Evolutionary conservation across 345 rosid genomes (phyloP), one percentile per base, ranked within the genome.

Genomic region (Corchorus olitorius): DNA sequence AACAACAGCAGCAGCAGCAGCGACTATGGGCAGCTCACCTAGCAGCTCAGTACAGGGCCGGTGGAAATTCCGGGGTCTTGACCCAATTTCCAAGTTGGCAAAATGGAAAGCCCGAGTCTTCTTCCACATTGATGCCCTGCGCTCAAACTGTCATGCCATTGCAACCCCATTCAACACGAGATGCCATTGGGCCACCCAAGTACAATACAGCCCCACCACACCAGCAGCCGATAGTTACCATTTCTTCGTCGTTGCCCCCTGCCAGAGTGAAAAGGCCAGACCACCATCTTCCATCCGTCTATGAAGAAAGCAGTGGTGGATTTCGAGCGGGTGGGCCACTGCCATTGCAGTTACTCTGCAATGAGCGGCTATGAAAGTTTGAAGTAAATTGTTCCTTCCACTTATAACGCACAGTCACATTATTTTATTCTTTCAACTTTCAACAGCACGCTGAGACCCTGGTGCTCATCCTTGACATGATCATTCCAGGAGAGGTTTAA

Each of bases 261-360:
- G 58, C 84, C 1, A 64, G 80, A 78, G 74, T 76, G 65, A 90
- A 83, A 68, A 89, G 83, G 77, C 89, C 84, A 74, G 97, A 84
- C 68, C 87, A 77, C 66, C 86, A 76, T 77, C 84, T 84, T 72
- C 85, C 87, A 49, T 76, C 83, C 35, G 73, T 79, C 33, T 81
- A 58, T 64, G 91, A 88, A 73, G 91, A 85, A 75, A 66, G 68
- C 5, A 79, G 22, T 7, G 76, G 77, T 15, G 84, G 78, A 49
- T 77, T 88, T 66, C 78, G 75, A 12, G 76, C 88, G 0, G 80
- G 85, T 27, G 63, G 87, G 55, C 75, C 89, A 61, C 70, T 82
- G 62, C 86, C 92, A 3, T 83, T 88, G 89, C 95, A 88, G 60
- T 65, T 87, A 61, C 93, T 87, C 65, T 94, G 91, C 84, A 84